Base-by-base conservation (phyloP, 2,329 filamentous ascomycete genomes). In the Pseudofabraea citricarpa region DNA sequence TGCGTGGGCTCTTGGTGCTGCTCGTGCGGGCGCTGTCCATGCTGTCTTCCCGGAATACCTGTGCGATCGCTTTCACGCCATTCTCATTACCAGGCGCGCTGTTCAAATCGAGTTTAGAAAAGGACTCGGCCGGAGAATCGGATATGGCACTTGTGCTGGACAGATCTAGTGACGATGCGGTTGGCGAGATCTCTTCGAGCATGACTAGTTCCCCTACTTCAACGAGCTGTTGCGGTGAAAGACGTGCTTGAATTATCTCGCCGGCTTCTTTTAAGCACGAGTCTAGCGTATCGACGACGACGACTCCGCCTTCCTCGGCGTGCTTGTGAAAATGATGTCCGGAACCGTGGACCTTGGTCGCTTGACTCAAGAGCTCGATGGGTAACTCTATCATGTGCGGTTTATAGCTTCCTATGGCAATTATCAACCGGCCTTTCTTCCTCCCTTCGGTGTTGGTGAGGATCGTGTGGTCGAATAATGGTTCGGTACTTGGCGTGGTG, bases 351-450 rank as follows among this genome's bases (percentile, higher is more conserved):
- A 86, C 76, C 54, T 68, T 70, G 0, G 72, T 69, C 0, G 78
- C 79, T 57, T 88, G 79, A 6, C 74, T 68, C 10, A 97, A 67
- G 38, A 96, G 71, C 33, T 87, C 87, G 1, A 83, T 77, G 10
- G 91, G 87, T 15, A 97, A 61, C 64, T 97, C 91, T 35, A 83
- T 73, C 89, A 95, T 95, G 42, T 86, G 64, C 3, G 77, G 74
- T 31, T 83, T 77, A 36, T 79, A 81, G 47, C 78, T 83, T 10
- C 87, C 87, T 35, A 90, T 79, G 0, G 84, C 84, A 1, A 86
- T 74, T 40, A 91, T 78, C 52, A 90, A 73, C 20, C 86, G 66
- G 2, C 85, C 84, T 60, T 87, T 87, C 52, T 75, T 78, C 22
- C 84, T 67, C 0, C 81, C 85, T 52, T 87, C 83, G 6, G 77